Evolutionary conservation across 2,329 filamentous ascomycete genomes (phyloP).

Genomic region (Rhinocladiella mackenziei): DNA sequence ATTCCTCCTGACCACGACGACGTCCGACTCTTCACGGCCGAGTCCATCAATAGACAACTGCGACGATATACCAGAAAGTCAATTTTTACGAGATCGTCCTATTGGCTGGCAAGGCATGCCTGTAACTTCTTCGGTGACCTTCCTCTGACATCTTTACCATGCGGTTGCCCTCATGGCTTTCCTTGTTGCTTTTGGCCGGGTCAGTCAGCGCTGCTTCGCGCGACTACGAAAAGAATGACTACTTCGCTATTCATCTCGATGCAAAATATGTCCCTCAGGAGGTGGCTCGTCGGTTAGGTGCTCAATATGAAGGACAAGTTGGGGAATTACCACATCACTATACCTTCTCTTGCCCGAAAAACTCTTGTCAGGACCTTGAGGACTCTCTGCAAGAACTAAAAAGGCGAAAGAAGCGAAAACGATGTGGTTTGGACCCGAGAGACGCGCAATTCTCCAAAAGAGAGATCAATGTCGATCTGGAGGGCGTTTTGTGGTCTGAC

Average conservation of each 20-base stretch:
- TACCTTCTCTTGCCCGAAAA: conserved; percentile 69
- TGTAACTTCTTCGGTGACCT: conserved; percentile 4
- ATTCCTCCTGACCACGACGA: too few relatives aligned
- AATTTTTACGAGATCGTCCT: neutral
- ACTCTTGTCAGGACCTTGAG: conserved; percentile 53
- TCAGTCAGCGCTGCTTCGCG: conserved; percentile 45
- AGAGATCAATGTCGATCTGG: conserved; percentile 54
- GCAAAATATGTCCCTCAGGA: conserved; percentile 60
- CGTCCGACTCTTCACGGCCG: neutral
- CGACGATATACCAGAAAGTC: neutral
- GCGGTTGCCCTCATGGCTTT: conserved; percentile 35
- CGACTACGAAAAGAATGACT: conserved; percentile 78
- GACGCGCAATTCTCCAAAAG: neutral
- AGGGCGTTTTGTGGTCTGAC: conserved; percentile 70
- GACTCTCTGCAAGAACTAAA: conserved; percentile 51
- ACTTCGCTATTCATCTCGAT: conserved; percentile 85
- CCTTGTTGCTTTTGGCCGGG: conserved; percentile 51
- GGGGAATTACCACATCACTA: conserved; percentile 77
- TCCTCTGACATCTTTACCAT: conserved; percentile 13
- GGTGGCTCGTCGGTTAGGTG: conserved; percentile 67
- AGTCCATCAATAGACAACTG: neutral
- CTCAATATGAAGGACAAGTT: conserved; percentile 75
- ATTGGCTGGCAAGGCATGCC: conserved; percentile 9
- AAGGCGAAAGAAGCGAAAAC: conserved; percentile 40
- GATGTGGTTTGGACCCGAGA: conserved; percentile 2